A percentile compares a stretch with the other conserved stretches of the same genome.
These are phyloP conservation scores for Vitis labrusca DNA, from an alignment of 164 flowering plant species.

Conservation along the genomic window DNA sequence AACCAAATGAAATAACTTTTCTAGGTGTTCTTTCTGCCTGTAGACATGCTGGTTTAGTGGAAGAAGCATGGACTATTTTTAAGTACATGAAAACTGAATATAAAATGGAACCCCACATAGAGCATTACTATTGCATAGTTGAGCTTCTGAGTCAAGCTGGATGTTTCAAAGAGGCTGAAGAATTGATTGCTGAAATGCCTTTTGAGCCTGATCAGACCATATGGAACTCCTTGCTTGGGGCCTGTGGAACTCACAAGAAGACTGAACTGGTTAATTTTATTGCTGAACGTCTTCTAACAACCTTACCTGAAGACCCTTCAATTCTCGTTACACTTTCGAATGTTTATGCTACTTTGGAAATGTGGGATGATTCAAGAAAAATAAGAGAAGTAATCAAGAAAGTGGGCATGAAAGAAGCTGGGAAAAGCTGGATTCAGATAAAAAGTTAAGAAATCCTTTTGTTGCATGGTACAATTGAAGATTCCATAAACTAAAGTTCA, in stretches of 20 bases:
- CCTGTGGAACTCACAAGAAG: slow-evolving; percentile 24
- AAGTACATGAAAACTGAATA: slow-evolving; percentile 21
- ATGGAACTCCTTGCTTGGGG: slow-evolving; percentile 30
- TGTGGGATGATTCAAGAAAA: slow-evolving; percentile 27
- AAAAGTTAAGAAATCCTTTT: slow-evolving; percentile 6
- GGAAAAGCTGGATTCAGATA: slow-evolving; percentile 32
- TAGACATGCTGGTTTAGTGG: slow-evolving; percentile 29
- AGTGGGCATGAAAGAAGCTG: slow-evolving; percentile 27
- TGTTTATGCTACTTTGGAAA: slow-evolving; percentile 29
- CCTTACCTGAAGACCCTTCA: slow-evolving; percentile 23
- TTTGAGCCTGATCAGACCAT: slow-evolving; percentile 21
- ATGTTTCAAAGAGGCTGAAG: slow-evolving; percentile 23
- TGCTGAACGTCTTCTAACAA: slow-evolving; percentile 16
- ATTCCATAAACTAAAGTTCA: too few species aligned
- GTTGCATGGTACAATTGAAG: neutral
- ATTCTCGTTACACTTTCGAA: slow-evolving; percentile 27
- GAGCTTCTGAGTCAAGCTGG: slow-evolving; percentile 33
- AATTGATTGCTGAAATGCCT: slow-evolving; percentile 26
- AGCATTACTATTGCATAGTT: slow-evolving; percentile 34
- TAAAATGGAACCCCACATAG: slow-evolving; percentile 25
- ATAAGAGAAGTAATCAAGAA: slow-evolving; percentile 21
- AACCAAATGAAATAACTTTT: slow-evolving; percentile 34
- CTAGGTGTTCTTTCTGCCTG: slow-evolving; percentile 38
- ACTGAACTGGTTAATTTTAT: slow-evolving; percentile 14
- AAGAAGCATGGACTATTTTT: slow-evolving; percentile 25